These are phyloP conservation scores for Cladosporium sp. DNA, from an alignment of 2,329 filamentous ascomycete species.

Conservation along the genomic window DNA sequence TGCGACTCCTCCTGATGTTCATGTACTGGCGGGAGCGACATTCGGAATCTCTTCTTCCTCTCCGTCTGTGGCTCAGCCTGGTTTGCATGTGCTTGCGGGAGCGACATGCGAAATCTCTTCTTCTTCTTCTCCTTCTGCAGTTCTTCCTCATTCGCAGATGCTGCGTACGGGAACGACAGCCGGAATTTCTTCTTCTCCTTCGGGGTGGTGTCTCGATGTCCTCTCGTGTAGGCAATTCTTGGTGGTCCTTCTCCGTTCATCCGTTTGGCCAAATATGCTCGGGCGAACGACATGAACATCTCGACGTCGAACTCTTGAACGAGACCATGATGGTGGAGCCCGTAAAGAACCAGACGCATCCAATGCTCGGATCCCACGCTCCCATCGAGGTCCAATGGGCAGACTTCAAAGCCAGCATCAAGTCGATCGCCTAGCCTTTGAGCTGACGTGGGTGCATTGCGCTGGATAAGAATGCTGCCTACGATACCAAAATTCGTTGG, in stretches of 20 bases:
- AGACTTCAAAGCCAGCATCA: slow-evolving; percentile 12
- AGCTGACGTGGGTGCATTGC: slow-evolving; percentile 16
- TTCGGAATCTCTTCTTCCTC: not conserved
- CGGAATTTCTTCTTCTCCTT: slow-evolving; percentile 21
- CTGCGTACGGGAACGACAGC: slow-evolving; percentile 12
- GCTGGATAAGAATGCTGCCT: slow-evolving; percentile 22
- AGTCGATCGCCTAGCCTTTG: slow-evolving; percentile 15
- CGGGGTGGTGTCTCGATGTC: slow-evolving; percentile 17
- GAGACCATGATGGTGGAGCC: slow-evolving; percentile 19
- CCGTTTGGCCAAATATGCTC: slow-evolving; percentile 21
- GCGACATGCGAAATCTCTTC: not conserved
- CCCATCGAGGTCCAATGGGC: slow-evolving; percentile 2
- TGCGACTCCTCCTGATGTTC: not conserved
- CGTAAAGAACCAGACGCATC: slow-evolving; percentile 20
- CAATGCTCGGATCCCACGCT: slow-evolving; percentile 19
- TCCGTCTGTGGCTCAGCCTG: not conserved
- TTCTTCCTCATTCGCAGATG: not conserved
- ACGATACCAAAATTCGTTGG: slow-evolving; percentile 22
- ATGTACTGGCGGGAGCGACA: not conserved
- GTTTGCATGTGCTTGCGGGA: not conserved
- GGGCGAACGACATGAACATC: slow-evolving; percentile 25
- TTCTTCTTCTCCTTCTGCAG: slow-evolving; percentile 18
- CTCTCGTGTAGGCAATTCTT: slow-evolving; percentile 17
- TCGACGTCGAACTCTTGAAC: slow-evolving; percentile 22
- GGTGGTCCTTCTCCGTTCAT: slow-evolving; percentile 20